These are phyloP conservation scores for Phlegmacium glaucopus DNA, from an alignment of 768 basidiomycete genomes.

Conservation along the genomic window DNA sequence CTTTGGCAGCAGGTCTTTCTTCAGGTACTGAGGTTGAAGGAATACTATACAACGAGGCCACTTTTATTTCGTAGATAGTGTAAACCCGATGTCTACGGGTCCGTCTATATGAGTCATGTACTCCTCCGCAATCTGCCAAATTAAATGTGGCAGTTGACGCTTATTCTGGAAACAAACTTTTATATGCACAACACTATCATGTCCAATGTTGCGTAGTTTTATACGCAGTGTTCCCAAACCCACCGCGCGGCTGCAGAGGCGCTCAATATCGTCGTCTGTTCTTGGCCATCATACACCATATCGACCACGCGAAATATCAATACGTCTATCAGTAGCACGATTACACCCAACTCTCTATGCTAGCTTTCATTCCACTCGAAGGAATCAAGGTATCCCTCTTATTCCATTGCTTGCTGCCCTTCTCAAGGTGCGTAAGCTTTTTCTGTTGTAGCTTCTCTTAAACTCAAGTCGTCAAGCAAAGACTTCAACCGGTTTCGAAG, in stretches of 20 bases:
- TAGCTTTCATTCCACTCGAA: slow-evolving; percentile 37
- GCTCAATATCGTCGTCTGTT: slow-evolving; percentile 1
- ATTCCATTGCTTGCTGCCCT: slow-evolving; percentile 53
- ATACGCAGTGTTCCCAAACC: slow-evolving; percentile 25
- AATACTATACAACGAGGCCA: slow-evolving; percentile 80
- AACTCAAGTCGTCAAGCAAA: slow-evolving; percentile 24
- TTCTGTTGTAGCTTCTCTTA: neutral
- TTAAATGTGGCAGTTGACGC: too few species aligned
- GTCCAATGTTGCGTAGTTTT: slow-evolving; percentile 51
- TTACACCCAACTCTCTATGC: slow-evolving; percentile 10
- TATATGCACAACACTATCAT: too few species aligned
- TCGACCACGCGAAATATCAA: too few species aligned
- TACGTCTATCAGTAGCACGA: slow-evolving; percentile 8
- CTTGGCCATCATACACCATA: too few species aligned
- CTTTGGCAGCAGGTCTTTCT: slow-evolving; percentile 35
- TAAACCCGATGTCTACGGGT: neutral
- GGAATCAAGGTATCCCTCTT: slow-evolving; percentile 33
- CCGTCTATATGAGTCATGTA: too few species aligned
- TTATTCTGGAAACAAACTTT: too few species aligned
- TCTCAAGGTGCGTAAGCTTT: slow-evolving; percentile 52
- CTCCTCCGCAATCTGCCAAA: slow-evolving; percentile 32
- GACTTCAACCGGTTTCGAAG: slow-evolving; percentile 71
- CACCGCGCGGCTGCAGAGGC: slow-evolving; percentile 12
- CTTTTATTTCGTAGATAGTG: slow-evolving; percentile 67
- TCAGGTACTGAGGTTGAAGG: slow-evolving; percentile 57